phyloP scores from a whole-genome alignment of 257 asterid genomes.

The Nicotiana obtusifolia region DNA sequence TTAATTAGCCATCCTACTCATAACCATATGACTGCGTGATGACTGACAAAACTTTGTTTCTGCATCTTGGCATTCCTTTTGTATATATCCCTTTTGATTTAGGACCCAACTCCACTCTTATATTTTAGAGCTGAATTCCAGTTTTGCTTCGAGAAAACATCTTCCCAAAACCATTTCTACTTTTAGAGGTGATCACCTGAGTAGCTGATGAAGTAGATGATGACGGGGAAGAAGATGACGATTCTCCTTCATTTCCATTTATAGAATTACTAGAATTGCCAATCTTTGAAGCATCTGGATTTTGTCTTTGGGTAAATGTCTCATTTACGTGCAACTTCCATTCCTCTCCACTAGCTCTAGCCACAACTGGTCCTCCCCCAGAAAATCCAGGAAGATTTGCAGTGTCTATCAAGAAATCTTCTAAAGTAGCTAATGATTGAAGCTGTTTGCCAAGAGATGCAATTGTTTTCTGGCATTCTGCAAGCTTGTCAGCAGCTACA shows the following conservation, averaged over 20 bases:
- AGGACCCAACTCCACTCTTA: neutral
- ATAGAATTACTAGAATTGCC: conserved; percentile 19
- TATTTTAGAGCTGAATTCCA: conserved; percentile 33
- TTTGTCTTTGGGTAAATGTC: conserved; percentile 17
- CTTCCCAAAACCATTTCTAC: conserved; percentile 49
- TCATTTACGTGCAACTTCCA: conserved; percentile 34
- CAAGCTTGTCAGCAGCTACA: conserved; percentile 73
- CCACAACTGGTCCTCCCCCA: conserved; percentile 20
- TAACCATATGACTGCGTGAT: neutral
- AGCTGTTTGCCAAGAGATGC: conserved; percentile 83
- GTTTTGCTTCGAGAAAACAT: conserved; percentile 50
- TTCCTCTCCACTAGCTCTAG: conserved; percentile 20
- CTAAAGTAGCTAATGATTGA: conserved; percentile 67
- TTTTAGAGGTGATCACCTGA: conserved; percentile 25
- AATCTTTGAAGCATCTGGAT: conserved; percentile 24
- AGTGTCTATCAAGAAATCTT: conserved; percentile 75
- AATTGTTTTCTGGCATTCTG: conserved; percentile 81
- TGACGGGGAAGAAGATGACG: conserved; percentile 33
- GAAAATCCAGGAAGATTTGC: conserved; percentile 55
- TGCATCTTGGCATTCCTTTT: neutral
- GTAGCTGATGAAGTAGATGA: conserved; percentile 33
- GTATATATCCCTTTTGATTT: neutral
- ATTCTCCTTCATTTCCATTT: conserved; percentile 37
- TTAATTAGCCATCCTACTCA: neutral
- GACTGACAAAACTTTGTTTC: neutral